phyloP scores from a whole-genome alignment of 73 alveolate species.

The Blepharisma stoltei region DNA sequence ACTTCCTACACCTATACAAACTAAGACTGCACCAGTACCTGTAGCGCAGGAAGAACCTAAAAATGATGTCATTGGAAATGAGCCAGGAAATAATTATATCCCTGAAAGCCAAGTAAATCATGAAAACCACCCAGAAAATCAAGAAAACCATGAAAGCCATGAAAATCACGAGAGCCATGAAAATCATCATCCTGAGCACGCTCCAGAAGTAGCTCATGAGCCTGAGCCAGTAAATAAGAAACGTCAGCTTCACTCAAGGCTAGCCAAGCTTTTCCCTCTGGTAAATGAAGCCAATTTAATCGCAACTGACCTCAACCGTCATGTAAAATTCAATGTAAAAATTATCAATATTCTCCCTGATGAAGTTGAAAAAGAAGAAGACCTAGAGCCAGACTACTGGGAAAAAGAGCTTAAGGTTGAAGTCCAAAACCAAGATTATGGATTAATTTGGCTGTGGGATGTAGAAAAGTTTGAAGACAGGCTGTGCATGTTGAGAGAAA shows the following conservation, averaged over 20 bases:
- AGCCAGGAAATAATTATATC: constrained; percentile 32
- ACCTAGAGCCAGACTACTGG: constrained; percentile 39
- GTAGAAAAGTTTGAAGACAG: constrained; percentile 73
- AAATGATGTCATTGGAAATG: too few species aligned
- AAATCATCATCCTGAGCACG: neutral
- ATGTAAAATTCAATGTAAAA: constrained; percentile 5
- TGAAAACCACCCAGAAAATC: constrained; percentile 39
- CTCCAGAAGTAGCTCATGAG: neutral
- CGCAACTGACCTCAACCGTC: neutral
- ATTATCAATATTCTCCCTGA: constrained; percentile 35
- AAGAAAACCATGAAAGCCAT: constrained; percentile 33
- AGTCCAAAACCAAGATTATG: constrained; percentile 72
- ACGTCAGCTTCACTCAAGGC: neutral
- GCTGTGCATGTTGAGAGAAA: constrained; percentile 63
- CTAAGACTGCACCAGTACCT: too few species aligned
- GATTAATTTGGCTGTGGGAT: constrained; percentile 68
- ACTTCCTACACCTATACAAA: constrained; percentile 5
- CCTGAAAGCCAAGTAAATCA: constrained; percentile 50
- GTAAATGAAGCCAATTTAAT: constrained; percentile 11
- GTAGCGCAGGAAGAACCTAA: too few species aligned
- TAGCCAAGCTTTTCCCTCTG: constrained; percentile 19
- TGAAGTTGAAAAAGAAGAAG: constrained; percentile 37
- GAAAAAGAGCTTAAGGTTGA: constrained; percentile 47
- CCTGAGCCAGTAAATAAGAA: constrained; percentile 20
- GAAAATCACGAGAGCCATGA: constrained; percentile 25